A percentile compares a stretch with the other conserved stretches of the same genome.
These are phyloP conservation scores for Fusarium paranaense DNA, from an alignment of 2,329 filamentous ascomycete species.

Conservation along the genomic window DNA sequence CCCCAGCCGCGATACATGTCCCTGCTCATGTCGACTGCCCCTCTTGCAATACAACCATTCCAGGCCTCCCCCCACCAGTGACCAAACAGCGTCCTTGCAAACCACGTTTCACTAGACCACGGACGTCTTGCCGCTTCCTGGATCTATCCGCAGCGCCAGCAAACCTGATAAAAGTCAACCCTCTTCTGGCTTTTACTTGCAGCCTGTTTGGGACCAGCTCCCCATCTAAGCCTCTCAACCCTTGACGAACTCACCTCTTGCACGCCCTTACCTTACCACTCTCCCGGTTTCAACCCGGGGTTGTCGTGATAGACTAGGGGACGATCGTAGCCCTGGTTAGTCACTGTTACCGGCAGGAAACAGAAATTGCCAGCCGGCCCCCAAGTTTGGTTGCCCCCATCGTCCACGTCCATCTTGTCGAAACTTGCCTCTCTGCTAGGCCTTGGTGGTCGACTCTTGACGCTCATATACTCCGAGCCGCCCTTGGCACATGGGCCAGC, in stretches of 20 bases:
- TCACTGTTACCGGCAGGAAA: slow-evolving; percentile 25
- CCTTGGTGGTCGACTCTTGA: slow-evolving; percentile 5
- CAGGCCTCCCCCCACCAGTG: slow-evolving; percentile 30
- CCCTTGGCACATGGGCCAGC: slow-evolving; percentile 11
- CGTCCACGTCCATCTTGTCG: slow-evolving; percentile 8
- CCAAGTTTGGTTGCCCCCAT: slow-evolving; percentile 23
- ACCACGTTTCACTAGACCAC: slow-evolving; percentile 32
- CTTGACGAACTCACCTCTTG: slow-evolving; percentile 8
- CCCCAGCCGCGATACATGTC: slow-evolving; percentile 36
- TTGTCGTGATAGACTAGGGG: slow-evolving; percentile 23
- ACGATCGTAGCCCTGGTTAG: slow-evolving; percentile 22
- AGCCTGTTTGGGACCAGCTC: neutral
- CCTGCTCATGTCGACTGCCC: slow-evolving; percentile 30
- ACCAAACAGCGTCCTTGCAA: slow-evolving; percentile 35
- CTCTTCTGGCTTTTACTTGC: slow-evolving; percentile 2
- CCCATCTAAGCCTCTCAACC: neutral
- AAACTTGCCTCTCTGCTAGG: slow-evolving; percentile 5
- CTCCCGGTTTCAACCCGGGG: slow-evolving; percentile 30
- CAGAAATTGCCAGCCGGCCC: slow-evolving; percentile 28
- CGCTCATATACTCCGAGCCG: slow-evolving; percentile 20
- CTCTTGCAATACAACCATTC: slow-evolving; percentile 37
- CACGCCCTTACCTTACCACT: slow-evolving; percentile 33
- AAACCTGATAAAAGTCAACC: slow-evolving; percentile 16
- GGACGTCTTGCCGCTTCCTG: slow-evolving; percentile 32
- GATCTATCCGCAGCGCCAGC: slow-evolving; percentile 27